Base-by-base conservation (phyloP, 352 stramenopile species). In the Pythium coloratum region DNA sequence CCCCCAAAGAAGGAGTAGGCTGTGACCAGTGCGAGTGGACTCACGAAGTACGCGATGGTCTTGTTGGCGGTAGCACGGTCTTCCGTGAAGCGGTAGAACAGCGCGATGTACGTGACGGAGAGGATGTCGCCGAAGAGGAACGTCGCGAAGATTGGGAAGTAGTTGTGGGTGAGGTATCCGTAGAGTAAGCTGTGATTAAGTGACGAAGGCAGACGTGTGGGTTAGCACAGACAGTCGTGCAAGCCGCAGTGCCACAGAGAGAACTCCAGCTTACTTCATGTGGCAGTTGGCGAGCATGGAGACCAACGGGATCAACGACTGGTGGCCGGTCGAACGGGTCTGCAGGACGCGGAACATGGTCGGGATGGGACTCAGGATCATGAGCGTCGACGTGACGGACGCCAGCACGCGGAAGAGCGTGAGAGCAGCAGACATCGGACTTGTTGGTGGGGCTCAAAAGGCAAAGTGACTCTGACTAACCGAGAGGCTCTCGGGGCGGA, bases 221-320 rank as follows among this genome's bases (percentile, higher is more conserved):
- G 16, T 30, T n/a, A 42, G 30, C 18, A 28, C 9, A 42, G 18
- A 33, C 20, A 28, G 40, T 14, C 18, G 40, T 3, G 40, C 10
- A 40, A 54, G 38, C 36, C 13, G 4, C 20, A 54, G 36, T 54
- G 56, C n/a, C 44, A 14, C n/a, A 12, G n/a, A 44, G 34, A 38
- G 38, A 18, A n/a, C 34, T n/a, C 3, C 20, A 20, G 3, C 38
- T 51, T 67, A 67, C 61, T 57, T 83, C 24, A 75, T 69, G 63
- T 83, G 72, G 44, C 69, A 80, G 53, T 86, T 84, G 5, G 67
- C 62, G 26, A 86, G 73, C 34, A 82, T 72, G 18, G 74, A 72
- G 50, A 83, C 76, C 7, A 86, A 69, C n/a, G 78, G 76, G 28
- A 86, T 72, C 40, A 86, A 71, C 32, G 78, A 86, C 32, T 76